A percentile compares a stretch with the other conserved stretches of the same genome.
Evolutionary conservation across 2,329 filamentous ascomycete species (phyloP).

Genomic region (Paecilomyces sp.): DNA sequence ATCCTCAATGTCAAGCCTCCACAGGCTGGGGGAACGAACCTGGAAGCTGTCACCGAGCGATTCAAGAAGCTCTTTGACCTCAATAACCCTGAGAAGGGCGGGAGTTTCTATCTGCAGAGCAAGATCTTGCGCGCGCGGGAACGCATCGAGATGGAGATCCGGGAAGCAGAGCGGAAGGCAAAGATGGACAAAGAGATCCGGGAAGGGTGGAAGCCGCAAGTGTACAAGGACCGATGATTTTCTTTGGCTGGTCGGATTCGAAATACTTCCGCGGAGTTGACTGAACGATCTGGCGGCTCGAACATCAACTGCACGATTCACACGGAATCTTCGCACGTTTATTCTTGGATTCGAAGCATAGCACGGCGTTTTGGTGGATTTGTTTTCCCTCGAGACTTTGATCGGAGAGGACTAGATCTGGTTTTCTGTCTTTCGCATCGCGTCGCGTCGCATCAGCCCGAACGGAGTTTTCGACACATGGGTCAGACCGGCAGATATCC

Average conservation of each 20-base stretch:
- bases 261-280: background rate
- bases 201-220: constrained; percentile 88
- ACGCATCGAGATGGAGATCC: constrained; percentile 80
- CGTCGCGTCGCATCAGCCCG: background rate
- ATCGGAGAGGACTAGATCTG: constrained; percentile 3
- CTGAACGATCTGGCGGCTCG: background rate
- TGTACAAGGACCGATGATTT: constrained; percentile 74
- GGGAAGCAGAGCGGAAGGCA: constrained; percentile 62
- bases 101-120: constrained; percentile 97
- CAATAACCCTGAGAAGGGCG: constrained; percentile 92
- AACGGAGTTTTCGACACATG: background rate
- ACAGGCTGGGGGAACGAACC: constrained; percentile 65
- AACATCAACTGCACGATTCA: background rate
- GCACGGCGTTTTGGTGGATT: constrained; percentile 31
- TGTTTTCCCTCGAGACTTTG: constrained; percentile 13
- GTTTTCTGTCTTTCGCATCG: background rate
- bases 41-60: constrained; percentile 71
- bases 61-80: constrained; percentile 94
- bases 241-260: background rate
- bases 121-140: constrained; percentile 89
- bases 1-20: constrained; percentile 94
- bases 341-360: constrained; percentile 24
- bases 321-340: constrained; percentile 1
- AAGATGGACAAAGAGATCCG: constrained; percentile 70
- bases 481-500: background rate